A percentile compares a stretch with the other conserved stretches of the same genome.
Evolutionary conservation across 106 monocot species (phyloP).

Genomic region (Dendrobium catenatum): DNA sequence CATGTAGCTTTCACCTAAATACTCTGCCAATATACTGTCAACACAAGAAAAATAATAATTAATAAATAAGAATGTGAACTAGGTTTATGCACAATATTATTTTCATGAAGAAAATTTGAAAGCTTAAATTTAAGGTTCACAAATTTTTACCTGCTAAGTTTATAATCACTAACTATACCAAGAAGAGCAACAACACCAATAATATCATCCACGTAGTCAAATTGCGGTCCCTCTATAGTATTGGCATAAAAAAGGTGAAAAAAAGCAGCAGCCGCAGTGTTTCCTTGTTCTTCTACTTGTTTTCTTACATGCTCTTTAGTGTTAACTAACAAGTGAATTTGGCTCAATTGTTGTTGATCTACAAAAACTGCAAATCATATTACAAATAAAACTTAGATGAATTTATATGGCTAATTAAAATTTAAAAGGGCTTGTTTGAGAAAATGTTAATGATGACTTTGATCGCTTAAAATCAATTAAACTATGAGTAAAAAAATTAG

Average conservation of each 20-base stretch:
- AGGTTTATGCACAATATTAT: too few species aligned
- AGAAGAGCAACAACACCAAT: slow-evolving; percentile 31
- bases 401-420: too few species aligned
- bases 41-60: background rate
- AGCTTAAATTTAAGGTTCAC: background rate
- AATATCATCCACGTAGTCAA: slow-evolving; percentile 14
- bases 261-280: slow-evolving; percentile 21
- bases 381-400: background rate
- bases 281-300: slow-evolving; percentile 9
- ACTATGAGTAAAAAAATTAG: too few species aligned
- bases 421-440: too few species aligned
- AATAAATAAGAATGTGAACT: too few species aligned
- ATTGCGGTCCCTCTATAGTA: background rate
- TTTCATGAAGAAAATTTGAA: background rate
- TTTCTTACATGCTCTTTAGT: slow-evolving; percentile 12
- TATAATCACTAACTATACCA: slow-evolving; percentile 21
- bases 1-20: slow-evolving; percentile 32
- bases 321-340: background rate
- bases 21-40: slow-evolving; percentile 30
- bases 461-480: too few species aligned
- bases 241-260: slow-evolving; percentile 15
- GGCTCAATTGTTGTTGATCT: slow-evolving; percentile 10
- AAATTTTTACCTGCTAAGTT: slow-evolving; percentile 23
- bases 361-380: slow-evolving; percentile 7
- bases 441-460: too few species aligned